phyloP scores from a whole-genome alignment of 257 asterid genomes.

The Solanum verrucosum region DNA sequence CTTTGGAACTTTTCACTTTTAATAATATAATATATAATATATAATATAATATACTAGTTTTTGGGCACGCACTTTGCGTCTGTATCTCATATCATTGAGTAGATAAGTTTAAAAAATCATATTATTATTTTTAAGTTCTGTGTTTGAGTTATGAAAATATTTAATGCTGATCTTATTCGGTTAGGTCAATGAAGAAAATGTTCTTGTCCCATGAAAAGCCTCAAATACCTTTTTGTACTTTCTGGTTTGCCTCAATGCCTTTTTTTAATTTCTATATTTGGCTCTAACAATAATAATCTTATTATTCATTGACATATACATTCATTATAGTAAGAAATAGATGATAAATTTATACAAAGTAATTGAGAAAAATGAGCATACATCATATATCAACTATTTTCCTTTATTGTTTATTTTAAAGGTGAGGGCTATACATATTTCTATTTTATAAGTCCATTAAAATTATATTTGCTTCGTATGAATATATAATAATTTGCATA shows the following conservation, averaged over 20 bases:
- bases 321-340: neutral
- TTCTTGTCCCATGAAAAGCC: neutral
- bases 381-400: neutral
- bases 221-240: neutral
- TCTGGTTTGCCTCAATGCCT: neutral
- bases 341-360: neutral
- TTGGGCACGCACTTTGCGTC: too few relatives aligned
- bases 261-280: neutral
- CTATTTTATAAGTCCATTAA: too few relatives aligned
- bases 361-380: neutral
- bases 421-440: neutral
- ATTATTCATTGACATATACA: neutral
- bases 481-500: neutral
- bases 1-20: too few relatives aligned
- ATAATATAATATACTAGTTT: too few relatives aligned
- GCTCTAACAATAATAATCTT: neutral
- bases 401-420: too few relatives aligned
- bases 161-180: neutral
- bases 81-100: too few relatives aligned
- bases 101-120: too few relatives aligned
- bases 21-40: too few relatives aligned
- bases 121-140: too few relatives aligned
- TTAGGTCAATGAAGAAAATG: neutral
- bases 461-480: too few relatives aligned
- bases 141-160: too few relatives aligned